Evolutionary conservation across 257 asterid genomes (phyloP).

Genomic region (Euphrasia confusa): DNA sequence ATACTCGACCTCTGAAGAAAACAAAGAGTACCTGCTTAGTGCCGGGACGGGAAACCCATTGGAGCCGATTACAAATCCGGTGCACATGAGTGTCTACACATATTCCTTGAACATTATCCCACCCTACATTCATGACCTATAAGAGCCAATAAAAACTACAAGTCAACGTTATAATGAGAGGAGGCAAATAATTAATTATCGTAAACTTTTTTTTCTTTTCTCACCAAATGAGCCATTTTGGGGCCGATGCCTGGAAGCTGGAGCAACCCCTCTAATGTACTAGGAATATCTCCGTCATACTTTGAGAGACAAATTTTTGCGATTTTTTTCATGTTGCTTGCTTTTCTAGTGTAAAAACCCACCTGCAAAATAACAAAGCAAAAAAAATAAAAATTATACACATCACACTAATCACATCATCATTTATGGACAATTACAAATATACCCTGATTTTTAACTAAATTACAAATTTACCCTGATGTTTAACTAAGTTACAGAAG

Average conservation of each 20-base stretch:
- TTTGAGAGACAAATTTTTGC: constrained; percentile 68
- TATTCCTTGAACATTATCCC: constrained; percentile 97
- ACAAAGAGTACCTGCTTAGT: constrained; percentile 58
- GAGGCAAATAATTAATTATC: constrained; percentile 8
- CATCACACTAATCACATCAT: constrained; percentile 5
- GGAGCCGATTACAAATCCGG: constrained; percentile 90
- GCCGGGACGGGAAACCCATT: constrained; percentile 88
- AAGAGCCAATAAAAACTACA: not conserved
- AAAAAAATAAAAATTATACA: constrained; percentile 8
- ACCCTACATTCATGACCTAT: constrained; percentile 92
- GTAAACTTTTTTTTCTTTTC: constrained; percentile 15
- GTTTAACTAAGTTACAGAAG: not conserved
- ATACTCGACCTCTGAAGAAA: not conserved
- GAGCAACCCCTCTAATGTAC: constrained; percentile 76
- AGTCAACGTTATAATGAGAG: constrained; percentile 12
- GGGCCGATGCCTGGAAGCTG: constrained; percentile 97
- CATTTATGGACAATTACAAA: not conserved
- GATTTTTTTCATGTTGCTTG: constrained; percentile 79
- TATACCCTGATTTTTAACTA: not conserved
- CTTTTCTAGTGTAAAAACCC: constrained; percentile 93
- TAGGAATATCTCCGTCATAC: constrained; percentile 85
- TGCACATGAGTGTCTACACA: constrained; percentile 99
- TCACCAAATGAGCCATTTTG: constrained; percentile 98
- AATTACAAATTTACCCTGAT: not conserved
- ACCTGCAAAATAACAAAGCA: constrained; percentile 45